Conservation (phyloP, 129 eudicot genomes). For the Silybum marianum region DNA sequence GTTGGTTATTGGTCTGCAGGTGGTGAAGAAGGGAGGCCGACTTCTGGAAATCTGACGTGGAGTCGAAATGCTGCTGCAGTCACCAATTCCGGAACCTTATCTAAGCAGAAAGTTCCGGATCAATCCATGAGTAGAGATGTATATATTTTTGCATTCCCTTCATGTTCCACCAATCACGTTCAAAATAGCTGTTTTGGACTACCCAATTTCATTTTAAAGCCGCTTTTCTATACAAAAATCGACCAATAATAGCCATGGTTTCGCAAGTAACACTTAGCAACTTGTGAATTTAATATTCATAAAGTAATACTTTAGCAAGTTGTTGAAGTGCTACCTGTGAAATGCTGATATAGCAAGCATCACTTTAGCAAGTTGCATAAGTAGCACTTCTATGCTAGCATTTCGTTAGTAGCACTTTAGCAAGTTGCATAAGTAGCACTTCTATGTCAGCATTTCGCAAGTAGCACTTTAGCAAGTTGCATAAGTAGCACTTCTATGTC, state of each 20-base stretch:
- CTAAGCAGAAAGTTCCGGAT: conserved; percentile 66
- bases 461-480: no score
- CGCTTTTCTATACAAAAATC: background rate
- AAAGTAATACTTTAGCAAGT: background rate
- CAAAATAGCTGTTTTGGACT: background rate
- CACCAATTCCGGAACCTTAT: conserved; percentile 49
- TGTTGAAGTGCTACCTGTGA: background rate
- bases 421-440: no score
- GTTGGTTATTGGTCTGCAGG: conserved; percentile 36
- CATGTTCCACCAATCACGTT: background rate
- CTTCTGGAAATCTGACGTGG: conserved; percentile 53
- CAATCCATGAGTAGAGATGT: conserved; percentile 51
- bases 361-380: no score
- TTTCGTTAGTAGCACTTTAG: no score
- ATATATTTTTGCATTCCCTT: background rate
- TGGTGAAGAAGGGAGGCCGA: conserved; percentile 65
- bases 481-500: no score
- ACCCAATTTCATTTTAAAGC: background rate
- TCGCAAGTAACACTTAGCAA: background rate
- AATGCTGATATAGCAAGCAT: background rate
- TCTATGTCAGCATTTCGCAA: background rate
- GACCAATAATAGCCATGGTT: background rate
- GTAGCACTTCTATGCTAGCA: no score
- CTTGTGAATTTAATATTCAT: background rate
- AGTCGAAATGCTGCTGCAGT: conserved; percentile 42